Conservation (phyloP, 169 alveolate genomes). For the Besnoitia besnoiti region DNA sequence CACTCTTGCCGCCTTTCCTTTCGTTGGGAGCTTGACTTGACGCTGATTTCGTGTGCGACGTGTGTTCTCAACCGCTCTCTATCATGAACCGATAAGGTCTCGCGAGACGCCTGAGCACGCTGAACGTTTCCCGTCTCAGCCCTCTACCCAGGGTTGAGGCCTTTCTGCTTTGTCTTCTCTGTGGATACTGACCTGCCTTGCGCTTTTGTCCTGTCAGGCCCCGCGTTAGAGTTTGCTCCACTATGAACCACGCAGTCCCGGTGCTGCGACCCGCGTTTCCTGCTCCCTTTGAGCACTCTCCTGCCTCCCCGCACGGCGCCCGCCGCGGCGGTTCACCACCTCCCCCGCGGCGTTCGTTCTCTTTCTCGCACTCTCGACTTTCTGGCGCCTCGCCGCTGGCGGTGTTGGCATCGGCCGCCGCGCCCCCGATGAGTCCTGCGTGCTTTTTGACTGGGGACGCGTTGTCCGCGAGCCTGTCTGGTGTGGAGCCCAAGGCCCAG, state of each 20-base stretch:
- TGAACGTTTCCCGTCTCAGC: too few relatives aligned
- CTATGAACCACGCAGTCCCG: not conserved
- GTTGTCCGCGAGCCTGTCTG: not conserved
- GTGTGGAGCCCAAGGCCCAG: constrained; percentile 16
- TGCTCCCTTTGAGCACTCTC: not conserved
- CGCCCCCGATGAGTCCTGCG: constrained; percentile 9
- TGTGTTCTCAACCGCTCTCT: too few relatives aligned
- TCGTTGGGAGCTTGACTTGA: too few relatives aligned
- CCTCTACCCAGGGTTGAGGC: too few relatives aligned
- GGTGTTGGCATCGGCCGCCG: not conserved
- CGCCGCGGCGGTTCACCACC: not conserved
- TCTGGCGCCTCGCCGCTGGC: not conserved
- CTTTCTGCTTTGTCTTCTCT: too few relatives aligned
- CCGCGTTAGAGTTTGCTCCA: too few relatives aligned
- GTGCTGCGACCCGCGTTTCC: not conserved
- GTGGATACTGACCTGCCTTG: too few relatives aligned
- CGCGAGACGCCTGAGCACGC: too few relatives aligned
- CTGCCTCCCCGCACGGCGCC: not conserved
- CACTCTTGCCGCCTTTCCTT: too few relatives aligned
- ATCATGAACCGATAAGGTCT: too few relatives aligned
- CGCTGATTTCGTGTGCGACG: too few relatives aligned
- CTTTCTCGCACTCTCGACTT: not conserved
- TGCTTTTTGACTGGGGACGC: not conserved
- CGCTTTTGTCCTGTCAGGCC: too few relatives aligned
- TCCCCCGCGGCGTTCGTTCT: not conserved